A percentile compares a stretch with the other conserved stretches of the same genome.
Evolutionary conservation across 768 basidiomycete species (phyloP).

Genomic region (Tylopilus rubrobrunneus): DNA sequence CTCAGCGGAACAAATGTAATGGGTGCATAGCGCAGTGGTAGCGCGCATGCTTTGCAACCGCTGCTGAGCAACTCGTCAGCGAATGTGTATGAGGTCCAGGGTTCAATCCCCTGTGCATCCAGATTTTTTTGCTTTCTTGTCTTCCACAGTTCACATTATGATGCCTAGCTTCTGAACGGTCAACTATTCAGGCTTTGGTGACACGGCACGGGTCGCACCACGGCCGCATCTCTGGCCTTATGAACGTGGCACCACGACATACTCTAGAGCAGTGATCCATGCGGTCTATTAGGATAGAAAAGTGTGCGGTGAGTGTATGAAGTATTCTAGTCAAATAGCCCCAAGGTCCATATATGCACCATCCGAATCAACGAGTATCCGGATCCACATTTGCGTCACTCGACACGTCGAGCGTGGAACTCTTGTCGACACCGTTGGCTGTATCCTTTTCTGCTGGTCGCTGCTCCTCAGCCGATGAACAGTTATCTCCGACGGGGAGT

Average conservation of each 20-base stretch:
- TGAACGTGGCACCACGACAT: background rate
- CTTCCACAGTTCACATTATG: too few species aligned
- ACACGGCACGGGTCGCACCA: background rate
- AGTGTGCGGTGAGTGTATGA: slow-evolving; percentile 6
- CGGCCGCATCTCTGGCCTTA: background rate
- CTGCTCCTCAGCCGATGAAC: background rate
- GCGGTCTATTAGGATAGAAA: slow-evolving; percentile 1
- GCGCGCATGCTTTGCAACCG: slow-evolving; percentile 41
- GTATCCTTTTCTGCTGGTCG: slow-evolving; percentile 1
- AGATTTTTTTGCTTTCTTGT: slow-evolving; percentile 12
- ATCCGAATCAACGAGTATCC: slow-evolving; percentile 5
- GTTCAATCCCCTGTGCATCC: slow-evolving; percentile 43
- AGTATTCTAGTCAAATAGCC: background rate
- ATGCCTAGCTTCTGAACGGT: too few species aligned
- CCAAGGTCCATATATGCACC: background rate
- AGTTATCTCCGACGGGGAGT: background rate
- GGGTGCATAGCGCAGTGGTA: slow-evolving; percentile 36
- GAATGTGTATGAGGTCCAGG: slow-evolving; percentile 39
- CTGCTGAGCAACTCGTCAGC: background rate
- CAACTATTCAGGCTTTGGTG: too few species aligned
- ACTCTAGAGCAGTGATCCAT: slow-evolving; percentile 3
- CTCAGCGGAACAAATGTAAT: background rate
- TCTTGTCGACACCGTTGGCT: background rate
- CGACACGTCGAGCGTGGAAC: background rate
- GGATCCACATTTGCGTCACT: background rate